Evolutionary conservation across 176 grass and related monocot genomes (phyloP).

Genomic region (Musa troglodytarum): DNA sequence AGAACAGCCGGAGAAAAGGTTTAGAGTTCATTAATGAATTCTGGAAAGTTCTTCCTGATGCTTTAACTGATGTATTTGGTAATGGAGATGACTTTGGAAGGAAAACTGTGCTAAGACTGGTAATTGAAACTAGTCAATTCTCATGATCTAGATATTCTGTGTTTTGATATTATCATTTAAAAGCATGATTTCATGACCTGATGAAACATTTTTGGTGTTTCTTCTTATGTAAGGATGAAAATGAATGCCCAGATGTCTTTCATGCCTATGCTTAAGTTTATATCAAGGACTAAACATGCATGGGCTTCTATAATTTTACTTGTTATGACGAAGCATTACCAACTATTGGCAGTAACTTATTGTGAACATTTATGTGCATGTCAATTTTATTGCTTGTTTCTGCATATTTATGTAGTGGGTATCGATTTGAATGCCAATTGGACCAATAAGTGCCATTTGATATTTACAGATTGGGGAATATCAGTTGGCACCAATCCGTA

Average conservation of each 20-base stretch:
- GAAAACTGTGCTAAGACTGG: slow-evolving; percentile 57
- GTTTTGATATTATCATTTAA: neutral
- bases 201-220: neutral
- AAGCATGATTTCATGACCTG: neutral
- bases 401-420: neutral
- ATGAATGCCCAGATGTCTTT: neutral
- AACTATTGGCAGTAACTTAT: too few species aligned
- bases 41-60: slow-evolving; percentile 60
- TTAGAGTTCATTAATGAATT: slow-evolving; percentile 73
- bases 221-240: neutral
- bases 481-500: too few species aligned
- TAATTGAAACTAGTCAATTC: slow-evolving; percentile 18
- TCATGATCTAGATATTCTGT: neutral
- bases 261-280: neutral
- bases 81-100: slow-evolving; percentile 47
- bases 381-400: neutral
- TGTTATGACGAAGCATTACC: neutral
- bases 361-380: neutral
- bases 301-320: neutral
- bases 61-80: slow-evolving; percentile 49
- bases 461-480: too few species aligned
- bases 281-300: neutral
- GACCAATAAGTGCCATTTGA: too few species aligned
- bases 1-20: slow-evolving; percentile 57
- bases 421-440: neutral